Evolutionary conservation across 2,329 filamentous ascomycete species (phyloP).

Genomic region (Alternaria sp.): DNA sequence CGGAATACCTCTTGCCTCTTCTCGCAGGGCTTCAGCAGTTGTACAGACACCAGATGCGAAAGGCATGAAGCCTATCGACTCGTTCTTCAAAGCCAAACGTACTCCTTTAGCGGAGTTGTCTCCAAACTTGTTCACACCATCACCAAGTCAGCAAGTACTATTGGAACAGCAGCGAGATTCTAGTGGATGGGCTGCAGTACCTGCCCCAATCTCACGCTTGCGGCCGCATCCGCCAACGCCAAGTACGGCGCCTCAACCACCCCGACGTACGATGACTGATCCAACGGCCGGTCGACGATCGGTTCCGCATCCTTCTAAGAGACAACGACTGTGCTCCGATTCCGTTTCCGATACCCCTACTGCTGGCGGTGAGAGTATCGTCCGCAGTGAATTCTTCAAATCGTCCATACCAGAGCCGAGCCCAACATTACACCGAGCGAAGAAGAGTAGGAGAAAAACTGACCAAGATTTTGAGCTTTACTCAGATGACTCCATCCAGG

Average conservation of each 20-base stretch:
- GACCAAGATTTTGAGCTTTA: conserved; percentile 55
- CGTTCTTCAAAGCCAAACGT: conserved; percentile 71
- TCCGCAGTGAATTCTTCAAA: conserved; percentile 57
- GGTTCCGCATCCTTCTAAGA: conserved; percentile 54
- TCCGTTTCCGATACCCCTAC: conserved; percentile 39
- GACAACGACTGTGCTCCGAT: conserved; percentile 57
- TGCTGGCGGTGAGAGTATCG: conserved; percentile 36
- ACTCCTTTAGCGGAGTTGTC: conserved; percentile 72
- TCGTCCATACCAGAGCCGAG: conserved; percentile 48
- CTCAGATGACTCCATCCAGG: conserved; percentile 59
- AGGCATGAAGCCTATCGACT: conserved; percentile 67
- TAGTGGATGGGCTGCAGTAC: conserved; percentile 63
- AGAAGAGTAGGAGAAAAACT: conserved; percentile 40
- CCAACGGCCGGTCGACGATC: conserved; percentile 52
- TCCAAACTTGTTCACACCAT: conserved; percentile 71
- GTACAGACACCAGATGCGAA: conserved; percentile 62
- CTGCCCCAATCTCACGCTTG: conserved; percentile 54
- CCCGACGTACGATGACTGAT: conserved; percentile 50
- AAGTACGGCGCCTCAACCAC: conserved; percentile 53
- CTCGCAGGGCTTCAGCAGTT: conserved; percentile 31
- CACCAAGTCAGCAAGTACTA: conserved; percentile 69
- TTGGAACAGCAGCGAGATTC: conserved; percentile 61
- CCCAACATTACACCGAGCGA: conserved; percentile 51
- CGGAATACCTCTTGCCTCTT: conserved; percentile 49
- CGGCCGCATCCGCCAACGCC: conserved; percentile 35